phyloP scores from a whole-genome alignment of 2,329 filamentous ascomycete species.

The Trichoderma brevicompactum region DNA sequence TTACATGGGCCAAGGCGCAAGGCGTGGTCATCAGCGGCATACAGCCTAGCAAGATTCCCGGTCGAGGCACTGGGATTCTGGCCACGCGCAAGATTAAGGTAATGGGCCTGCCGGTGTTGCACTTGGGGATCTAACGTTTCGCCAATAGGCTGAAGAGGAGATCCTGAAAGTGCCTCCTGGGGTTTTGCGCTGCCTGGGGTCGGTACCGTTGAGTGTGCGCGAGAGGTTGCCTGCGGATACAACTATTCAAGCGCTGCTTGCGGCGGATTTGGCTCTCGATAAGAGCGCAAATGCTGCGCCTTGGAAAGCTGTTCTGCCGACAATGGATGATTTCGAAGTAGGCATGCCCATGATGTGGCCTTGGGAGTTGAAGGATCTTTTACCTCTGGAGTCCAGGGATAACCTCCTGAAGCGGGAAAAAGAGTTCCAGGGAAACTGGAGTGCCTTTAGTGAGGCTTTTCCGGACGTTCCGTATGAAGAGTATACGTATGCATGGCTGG shows the following conservation, averaged over 20 bases:
- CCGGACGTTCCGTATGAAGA: conserved; percentile 38
- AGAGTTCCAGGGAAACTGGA: conserved; percentile 50
- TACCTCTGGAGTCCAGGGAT: conserved; percentile 50
- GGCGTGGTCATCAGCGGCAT: conserved; percentile 61
- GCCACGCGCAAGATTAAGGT: conserved; percentile 68
- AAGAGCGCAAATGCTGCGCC: conserved; percentile 50
- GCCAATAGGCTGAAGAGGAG: conserved; percentile 50
- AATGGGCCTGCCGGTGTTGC: conserved; percentile 20
- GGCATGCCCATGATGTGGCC: conserved; percentile 53
- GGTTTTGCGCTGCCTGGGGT: conserved; percentile 67
- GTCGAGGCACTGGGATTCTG: conserved; percentile 73
- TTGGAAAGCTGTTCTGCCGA: conserved; percentile 73
- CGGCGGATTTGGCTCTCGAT: conserved; percentile 67
- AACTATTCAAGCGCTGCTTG: conserved; percentile 73
- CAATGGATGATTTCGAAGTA: conserved; percentile 58
- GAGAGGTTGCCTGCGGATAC: conserved; percentile 57
- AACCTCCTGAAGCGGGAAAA: conserved; percentile 59
- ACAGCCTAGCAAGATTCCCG: conserved; percentile 65
- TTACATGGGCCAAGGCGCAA: conserved; percentile 16
- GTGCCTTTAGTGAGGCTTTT: conserved; percentile 39
- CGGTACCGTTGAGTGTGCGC: conserved; percentile 59
- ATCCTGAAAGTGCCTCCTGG: conserved; percentile 68
- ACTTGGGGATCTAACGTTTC: neutral
- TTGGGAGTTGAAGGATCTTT: conserved; percentile 48
- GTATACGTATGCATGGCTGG: conserved; percentile 19